Evolutionary conservation across 371 early-diverging fungal genomes (phyloP).

Genomic region (Haplosporangium sp.): DNA sequence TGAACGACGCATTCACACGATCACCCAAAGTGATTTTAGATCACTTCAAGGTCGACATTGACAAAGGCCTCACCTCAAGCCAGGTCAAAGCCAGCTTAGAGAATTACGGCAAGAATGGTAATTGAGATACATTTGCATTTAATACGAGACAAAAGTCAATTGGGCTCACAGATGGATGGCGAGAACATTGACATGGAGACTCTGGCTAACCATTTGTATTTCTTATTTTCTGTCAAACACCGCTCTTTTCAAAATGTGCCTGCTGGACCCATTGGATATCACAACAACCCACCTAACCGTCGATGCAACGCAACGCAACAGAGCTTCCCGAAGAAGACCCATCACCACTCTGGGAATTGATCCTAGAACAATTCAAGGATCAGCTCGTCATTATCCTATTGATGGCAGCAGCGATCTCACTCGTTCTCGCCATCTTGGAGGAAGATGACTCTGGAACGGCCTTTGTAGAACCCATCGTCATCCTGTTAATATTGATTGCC

Average conservation of each 20-base stretch:
- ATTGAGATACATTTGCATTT: background rate
- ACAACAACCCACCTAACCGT: too few species aligned
- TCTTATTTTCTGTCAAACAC: too few species aligned
- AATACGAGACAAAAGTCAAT: background rate
- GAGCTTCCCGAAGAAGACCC: constrained; percentile 86
- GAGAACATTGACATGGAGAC: too few species aligned
- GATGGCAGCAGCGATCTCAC: constrained; percentile 91
- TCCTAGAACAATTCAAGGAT: constrained; percentile 97
- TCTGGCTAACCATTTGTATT: too few species aligned
- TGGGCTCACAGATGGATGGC: too few species aligned
- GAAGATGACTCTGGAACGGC: constrained; percentile 77
- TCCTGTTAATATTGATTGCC: constrained; percentile 95
- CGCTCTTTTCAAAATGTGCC: too few species aligned
- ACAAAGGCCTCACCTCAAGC: constrained; percentile 65
- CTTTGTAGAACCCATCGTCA: constrained; percentile 97
- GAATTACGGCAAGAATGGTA: constrained; percentile 84
- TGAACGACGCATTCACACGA: background rate
- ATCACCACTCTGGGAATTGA: constrained; percentile 91
- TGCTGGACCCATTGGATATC: too few species aligned
- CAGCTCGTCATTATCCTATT: constrained; percentile 96
- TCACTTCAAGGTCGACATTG: constrained; percentile 69
- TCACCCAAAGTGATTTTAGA: constrained; percentile 74
- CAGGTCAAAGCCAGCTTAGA: constrained; percentile 68
- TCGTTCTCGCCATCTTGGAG: constrained; percentile 93
- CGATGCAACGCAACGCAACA: too few species aligned